Evolutionary conservation across 495 filamentous ascomycete genomes (phyloP), one percentile per base, ranked within the genome.

Genomic region (Neurospora africana): DNA sequence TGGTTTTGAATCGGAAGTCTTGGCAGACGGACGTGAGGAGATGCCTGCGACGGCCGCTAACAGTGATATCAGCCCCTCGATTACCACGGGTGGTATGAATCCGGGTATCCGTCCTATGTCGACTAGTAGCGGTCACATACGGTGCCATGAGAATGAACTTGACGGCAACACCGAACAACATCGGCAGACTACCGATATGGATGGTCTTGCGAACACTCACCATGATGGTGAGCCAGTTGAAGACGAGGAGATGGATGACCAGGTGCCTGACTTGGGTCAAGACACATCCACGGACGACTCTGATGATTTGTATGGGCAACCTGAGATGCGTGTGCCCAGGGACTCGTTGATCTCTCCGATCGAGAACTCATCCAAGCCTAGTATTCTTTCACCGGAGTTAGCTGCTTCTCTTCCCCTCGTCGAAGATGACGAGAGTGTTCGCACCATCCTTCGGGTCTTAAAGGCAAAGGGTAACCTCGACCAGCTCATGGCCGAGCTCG

Each of bases 401-500:
- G 47, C 21, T 58, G 21, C 3, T 6, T 27, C 21, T 15, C 21
- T 27, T 58, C 13, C 3, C 53, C 23, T 73, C 9, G 8, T 74
- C 47, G 79, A 78, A 35, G 80, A 80, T 58, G 76, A 78, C n/a
- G 41, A 65, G n/a, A 53, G 73, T 39, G 73, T 68, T n/a, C 75
- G 38, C 27, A 69, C 71, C 44, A 41, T 74, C 5, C 67, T 76
- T 23, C 40, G 69, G 37, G 43, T 68, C 19, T 33, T 79, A 9
- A 73, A 68, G 30, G 36, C 69, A 21, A 71, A 72, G 27, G 74
- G 74, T 13, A 72, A 73, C 23, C 74, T 81, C 4, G 72, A 74
- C 5, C 72, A 75, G 36, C 38, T 83, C 13, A 70, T 83, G 41
- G 70, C 72, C 39, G 37, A 78, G 69, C n/a, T 79, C 15, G 82